A percentile compares a stretch with the other conserved stretches of the same genome.
Evolutionary conservation across 352 stramenopile genomes (phyloP).

Genomic region (Saprolegnia parasitica): DNA sequence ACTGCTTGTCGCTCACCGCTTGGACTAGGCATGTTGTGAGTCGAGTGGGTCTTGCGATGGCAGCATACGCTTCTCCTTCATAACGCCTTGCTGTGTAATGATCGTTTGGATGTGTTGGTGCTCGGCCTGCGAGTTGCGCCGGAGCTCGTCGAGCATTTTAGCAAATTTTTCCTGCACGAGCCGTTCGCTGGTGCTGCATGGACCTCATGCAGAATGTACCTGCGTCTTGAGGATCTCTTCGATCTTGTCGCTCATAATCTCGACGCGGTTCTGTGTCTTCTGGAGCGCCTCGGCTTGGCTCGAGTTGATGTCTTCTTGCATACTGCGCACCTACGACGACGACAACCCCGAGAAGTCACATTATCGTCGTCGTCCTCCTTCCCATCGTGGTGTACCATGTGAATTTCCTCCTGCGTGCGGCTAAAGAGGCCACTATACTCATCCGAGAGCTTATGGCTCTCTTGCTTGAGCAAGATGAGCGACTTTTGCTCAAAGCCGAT

Average conservation of each 20-base stretch:
- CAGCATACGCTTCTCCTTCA: constrained; percentile 24
- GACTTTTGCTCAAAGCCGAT: constrained; percentile 59
- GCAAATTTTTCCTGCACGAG: constrained; percentile 19
- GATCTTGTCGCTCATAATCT: constrained; percentile 21
- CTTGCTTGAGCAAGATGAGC: constrained; percentile 26
- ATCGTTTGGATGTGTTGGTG: constrained; percentile 28
- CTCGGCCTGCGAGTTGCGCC: constrained; percentile 23
- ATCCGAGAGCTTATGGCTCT: constrained; percentile 12
- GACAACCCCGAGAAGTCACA: neutral
- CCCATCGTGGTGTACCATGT: constrained; percentile 7
- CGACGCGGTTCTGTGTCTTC: constrained; percentile 18
- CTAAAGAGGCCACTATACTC: constrained; percentile 26
- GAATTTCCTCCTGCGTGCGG: constrained; percentile 20
- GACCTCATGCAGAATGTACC: neutral
- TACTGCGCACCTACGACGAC: constrained; percentile 15
- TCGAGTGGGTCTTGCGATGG: neutral
- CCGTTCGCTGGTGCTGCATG: no score
- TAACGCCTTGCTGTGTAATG: constrained; percentile 21
- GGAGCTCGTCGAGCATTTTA: constrained; percentile 15
- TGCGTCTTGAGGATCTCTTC: constrained; percentile 24
- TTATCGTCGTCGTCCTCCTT: no score
- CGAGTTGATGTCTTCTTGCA: constrained; percentile 82
- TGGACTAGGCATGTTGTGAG: constrained; percentile 6
- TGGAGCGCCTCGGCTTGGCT: constrained; percentile 44
- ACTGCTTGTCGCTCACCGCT: constrained; percentile 23